Evolutionary conservation across 495 filamentous ascomycete species (phyloP), one percentile per base, ranked within the genome.

Genomic region (Thermothielavioides terrestris): DNA sequence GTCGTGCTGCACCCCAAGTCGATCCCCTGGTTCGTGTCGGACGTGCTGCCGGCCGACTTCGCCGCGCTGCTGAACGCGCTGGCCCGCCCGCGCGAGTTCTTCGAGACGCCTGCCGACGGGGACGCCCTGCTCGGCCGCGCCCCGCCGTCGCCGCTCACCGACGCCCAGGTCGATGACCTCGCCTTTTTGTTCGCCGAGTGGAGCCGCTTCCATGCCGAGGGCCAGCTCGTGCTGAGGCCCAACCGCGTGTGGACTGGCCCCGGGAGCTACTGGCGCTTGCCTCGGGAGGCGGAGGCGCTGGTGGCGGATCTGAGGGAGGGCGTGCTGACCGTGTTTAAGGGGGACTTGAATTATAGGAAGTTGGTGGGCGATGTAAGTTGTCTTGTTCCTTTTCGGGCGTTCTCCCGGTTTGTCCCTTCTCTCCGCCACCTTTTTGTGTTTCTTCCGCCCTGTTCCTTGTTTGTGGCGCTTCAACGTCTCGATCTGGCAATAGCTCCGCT

Each of bases 21-120:
- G 28, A 85, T 97, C 43, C 92, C 92, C 0, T 98, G 92, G 92
- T 98, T 97, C 56, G 92, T 98, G 38, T 95, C 88, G 0, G 92
- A 98, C 57, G 92, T 97, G 11, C 66, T 94, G 10, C 88, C 89
- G 0, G 75, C 68, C 21, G 92, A 98, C 60, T 95, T 98, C 55
- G 75, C 72, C 0, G 79, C 85, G 44, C 76, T 98, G 4, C 77
- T 97, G 18, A 78, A 76, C 42, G 84, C 83, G 3, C 76, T 97
- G n/a, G 76, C 80, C 4, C 73, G 81, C 50, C 85, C 92, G 0
- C 77, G 82, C 55, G 36, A 65, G 5, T 95, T 95, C 70, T 96
- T 89, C 64, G 70, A 77, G 41, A 81, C 78, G 3, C 76, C 80
- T 0, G 72, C 80, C 6, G 85, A 89, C 26, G 86, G 91, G 10